Conservation (phyloP, 352 stramenopile genomes). For the Pythium rhizo-oryzae region DNA sequence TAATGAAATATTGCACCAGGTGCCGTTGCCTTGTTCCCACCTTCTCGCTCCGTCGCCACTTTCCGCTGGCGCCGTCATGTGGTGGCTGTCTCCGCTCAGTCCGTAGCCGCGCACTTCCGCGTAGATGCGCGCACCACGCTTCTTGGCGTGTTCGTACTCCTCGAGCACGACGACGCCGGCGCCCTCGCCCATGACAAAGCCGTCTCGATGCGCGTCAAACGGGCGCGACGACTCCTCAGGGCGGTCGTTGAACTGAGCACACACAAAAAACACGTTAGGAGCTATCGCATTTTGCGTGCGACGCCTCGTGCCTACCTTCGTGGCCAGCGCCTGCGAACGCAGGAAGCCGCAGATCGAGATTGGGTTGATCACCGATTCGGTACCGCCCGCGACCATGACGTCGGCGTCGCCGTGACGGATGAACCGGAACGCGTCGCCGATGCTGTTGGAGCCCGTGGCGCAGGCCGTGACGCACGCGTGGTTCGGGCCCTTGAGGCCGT, state of each 20-base stretch:
- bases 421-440: conserved; percentile 94
- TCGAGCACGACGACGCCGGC: conserved; percentile 71
- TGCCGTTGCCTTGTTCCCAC: conserved; percentile 25
- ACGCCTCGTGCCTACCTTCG: conserved; percentile 48
- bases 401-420: conserved; percentile 90
- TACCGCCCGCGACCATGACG: conserved; percentile 96
- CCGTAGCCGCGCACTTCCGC: conserved; percentile 96
- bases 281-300: neutral
- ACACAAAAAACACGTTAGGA: neutral
- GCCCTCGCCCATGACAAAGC: conserved; percentile 97
- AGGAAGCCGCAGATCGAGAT: conserved; percentile 95
- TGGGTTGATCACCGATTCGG: conserved; percentile 94
- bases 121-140: conserved; percentile 93
- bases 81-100: conserved; percentile 95
- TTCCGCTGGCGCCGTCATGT: conserved; percentile 85
- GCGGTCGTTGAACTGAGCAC: conserved; percentile 91
- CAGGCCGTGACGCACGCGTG: conserved; percentile 97
- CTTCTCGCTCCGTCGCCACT: conserved; percentile 63
- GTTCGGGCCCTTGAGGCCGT: conserved; percentile 94
- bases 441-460: conserved; percentile 96
- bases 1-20: no score
- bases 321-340: conserved; percentile 95
- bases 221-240: conserved; percentile 90
- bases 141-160: conserved; percentile 92
- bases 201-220: conserved; percentile 95